A percentile compares a stretch with the other conserved stretches of the same genome.
Conservation (phyloP, 176 grass and related monocot species). For the Avena atlantica region DNA sequence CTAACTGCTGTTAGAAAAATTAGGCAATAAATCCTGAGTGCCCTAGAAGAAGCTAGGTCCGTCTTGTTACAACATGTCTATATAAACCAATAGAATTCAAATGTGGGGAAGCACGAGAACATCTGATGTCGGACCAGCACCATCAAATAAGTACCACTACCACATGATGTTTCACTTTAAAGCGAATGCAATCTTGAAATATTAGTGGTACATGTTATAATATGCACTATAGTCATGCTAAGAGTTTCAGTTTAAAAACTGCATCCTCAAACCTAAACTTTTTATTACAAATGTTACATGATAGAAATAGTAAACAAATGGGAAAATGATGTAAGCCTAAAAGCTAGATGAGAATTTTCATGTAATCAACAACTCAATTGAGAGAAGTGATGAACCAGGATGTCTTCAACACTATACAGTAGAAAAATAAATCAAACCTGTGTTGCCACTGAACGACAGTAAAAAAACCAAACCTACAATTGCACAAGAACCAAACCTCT, state of each 20-base stretch:
- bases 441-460: background rate
- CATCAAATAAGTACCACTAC: background rate
- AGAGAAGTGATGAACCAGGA: background rate
- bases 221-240: background rate
- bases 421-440: background rate
- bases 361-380: background rate
- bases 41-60: background rate
- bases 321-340: background rate
- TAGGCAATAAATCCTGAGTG: background rate
- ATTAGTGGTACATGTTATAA: background rate
- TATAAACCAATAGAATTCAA: no score
- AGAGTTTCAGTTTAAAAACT: background rate
- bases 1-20: background rate
- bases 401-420: background rate
- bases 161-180: background rate
- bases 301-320: background rate
- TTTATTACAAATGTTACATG: background rate
- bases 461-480: no score
- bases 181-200: background rate
- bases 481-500: background rate
- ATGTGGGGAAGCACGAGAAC: no score
- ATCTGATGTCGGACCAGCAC: background rate
- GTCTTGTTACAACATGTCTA: background rate
- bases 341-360: background rate
- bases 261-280: background rate